A percentile compares a stretch with the other conserved stretches of the same genome.
Evolutionary conservation across 768 basidiomycete genomes (phyloP).

Genomic region (Mycena latifolia): DNA sequence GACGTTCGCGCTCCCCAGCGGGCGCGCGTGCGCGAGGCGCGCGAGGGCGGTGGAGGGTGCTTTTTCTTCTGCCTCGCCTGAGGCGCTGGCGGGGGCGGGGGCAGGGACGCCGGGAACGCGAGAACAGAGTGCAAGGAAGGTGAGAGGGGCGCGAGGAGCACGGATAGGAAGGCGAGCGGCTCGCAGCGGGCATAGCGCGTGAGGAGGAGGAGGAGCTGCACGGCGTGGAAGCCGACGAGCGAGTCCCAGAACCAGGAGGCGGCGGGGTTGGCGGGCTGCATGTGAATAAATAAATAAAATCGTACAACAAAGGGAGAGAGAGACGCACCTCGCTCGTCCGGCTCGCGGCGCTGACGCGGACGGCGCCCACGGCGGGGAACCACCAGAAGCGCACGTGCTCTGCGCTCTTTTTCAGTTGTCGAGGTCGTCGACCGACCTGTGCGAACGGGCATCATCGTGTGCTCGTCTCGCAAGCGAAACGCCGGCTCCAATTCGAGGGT

Average conservation of each 20-base stretch:
- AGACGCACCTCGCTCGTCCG: slow-evolving; percentile 78
- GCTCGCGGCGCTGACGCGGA: slow-evolving; percentile 81
- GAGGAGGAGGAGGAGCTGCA: slow-evolving; percentile 87
- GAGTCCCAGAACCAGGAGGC: slow-evolving; percentile 77
- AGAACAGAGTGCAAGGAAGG: not conserved
- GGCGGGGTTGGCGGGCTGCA: slow-evolving; percentile 45
- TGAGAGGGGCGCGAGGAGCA: no score
- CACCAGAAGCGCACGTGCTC: slow-evolving; percentile 97
- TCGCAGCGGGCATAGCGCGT: slow-evolving; percentile 54
- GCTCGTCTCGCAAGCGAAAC: slow-evolving; percentile 83
- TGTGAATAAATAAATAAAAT: not conserved
- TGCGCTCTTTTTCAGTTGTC: slow-evolving; percentile 69
- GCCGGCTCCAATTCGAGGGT: slow-evolving; percentile 84
- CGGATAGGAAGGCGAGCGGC: not conserved
- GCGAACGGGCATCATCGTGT: slow-evolving; percentile 73
- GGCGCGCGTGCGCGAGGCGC: not conserved
- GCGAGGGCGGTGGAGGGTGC: no score
- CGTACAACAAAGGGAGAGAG: not conserved
- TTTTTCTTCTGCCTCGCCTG: no score
- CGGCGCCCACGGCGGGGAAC: slow-evolving; percentile 84
- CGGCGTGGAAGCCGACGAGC: slow-evolving; percentile 82
- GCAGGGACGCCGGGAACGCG: not conserved
- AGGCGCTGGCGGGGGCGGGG: not conserved
- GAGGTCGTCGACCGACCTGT: slow-evolving; percentile 66
- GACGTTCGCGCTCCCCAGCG: slow-evolving; percentile 53